Evolutionary conservation across 495 filamentous ascomycete species (phyloP).

Genomic region (Hamigera avellanea): DNA sequence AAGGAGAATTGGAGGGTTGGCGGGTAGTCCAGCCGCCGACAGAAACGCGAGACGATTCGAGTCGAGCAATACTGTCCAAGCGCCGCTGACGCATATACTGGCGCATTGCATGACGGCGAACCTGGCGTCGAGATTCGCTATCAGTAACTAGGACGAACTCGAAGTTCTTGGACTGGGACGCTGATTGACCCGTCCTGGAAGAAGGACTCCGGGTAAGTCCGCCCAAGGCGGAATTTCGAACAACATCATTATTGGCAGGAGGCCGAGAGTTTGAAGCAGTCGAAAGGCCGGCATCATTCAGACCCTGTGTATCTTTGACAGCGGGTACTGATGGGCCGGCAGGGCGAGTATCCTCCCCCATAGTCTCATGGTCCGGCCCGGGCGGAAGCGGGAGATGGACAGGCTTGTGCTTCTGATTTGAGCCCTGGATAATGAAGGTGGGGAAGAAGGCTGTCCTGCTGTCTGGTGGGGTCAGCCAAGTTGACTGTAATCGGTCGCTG

Average conservation of each 20-base stretch:
- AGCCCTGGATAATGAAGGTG: too few species aligned
- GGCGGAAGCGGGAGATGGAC: too few species aligned
- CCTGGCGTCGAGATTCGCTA: slow-evolving; percentile 18
- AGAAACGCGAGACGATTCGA: slow-evolving; percentile 13
- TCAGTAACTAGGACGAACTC: slow-evolving; percentile 21
- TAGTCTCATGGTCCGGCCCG: slow-evolving; percentile 3
- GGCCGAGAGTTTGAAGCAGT: background rate
- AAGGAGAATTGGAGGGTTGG: slow-evolving; percentile 2
- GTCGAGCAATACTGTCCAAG: slow-evolving; percentile 17
- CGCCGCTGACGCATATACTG: slow-evolving; percentile 21
- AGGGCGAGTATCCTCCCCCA: slow-evolving; percentile 11
- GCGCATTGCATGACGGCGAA: slow-evolving; percentile 22
- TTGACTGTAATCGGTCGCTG: too few species aligned
- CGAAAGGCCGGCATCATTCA: background rate
- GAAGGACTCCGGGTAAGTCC: too few species aligned
- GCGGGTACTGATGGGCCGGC: background rate
- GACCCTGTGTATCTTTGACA: background rate
- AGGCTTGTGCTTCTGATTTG: too few species aligned
- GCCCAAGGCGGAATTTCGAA: too few species aligned
- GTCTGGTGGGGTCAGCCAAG: too few species aligned
- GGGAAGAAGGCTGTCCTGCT: too few species aligned
- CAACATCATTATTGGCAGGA: background rate
- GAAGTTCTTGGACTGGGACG: slow-evolving; percentile 13
- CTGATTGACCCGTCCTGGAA: slow-evolving; percentile 4
- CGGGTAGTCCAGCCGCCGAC: slow-evolving; percentile 13